Base-by-base conservation (phyloP, 1,284 basidiomycete species). In the Malassezia brasiliensis region DNA sequence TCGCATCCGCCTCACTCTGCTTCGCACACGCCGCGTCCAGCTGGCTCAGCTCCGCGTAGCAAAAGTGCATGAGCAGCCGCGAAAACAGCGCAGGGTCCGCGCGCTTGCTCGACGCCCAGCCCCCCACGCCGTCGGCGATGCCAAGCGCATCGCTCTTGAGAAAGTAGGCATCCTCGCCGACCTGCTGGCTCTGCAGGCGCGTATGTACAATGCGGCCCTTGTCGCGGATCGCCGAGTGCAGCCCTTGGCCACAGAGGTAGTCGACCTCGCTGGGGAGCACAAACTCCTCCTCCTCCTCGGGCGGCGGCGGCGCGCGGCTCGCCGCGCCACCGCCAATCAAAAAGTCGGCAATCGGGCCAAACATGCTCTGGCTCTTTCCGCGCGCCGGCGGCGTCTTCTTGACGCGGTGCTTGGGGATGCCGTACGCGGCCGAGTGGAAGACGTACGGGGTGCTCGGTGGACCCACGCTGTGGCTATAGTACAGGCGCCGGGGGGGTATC, bases 101-200 rank as follows among this genome's bases (percentile, higher is more conserved):
- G 8, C 75, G 76, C 30, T 73, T 75, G 65, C 74, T 79, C n/a
- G 74, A 70, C 0, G 83, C 80, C 87, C 88, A 90, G 2, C 88
- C 88, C 1, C 88, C 88, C 0, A 90, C 88, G 31, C 88, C 88
- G 69, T 90, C 88, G 10, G 88, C 87, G 2, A 90, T 85, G 15
- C 88, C 88, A 76, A 90, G 83, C 6, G 87, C 85, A 65, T 89
- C 86, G 3, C 74, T 81, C 9, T 83, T 78, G 4, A 90, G 77
- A 62, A 91, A 90, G 72, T 90, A 91, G 9, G 86, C 85, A 67
- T 89, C 86, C 69, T 90, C 86, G 49, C 87, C 87, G 8, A 89
- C 84, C 68, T 86, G 85, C 0, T 86, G 84, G 0, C 85, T 81
- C 25, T 63, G 60, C 19, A 74, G 55, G 10, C 68, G 64, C 17